A percentile compares a stretch with the other conserved stretches of the same genome.
These are phyloP conservation scores for Lentinula novae-zelandiae DNA, from an alignment of 1,284 basidiomycete species.

Conservation along the genomic window DNA sequence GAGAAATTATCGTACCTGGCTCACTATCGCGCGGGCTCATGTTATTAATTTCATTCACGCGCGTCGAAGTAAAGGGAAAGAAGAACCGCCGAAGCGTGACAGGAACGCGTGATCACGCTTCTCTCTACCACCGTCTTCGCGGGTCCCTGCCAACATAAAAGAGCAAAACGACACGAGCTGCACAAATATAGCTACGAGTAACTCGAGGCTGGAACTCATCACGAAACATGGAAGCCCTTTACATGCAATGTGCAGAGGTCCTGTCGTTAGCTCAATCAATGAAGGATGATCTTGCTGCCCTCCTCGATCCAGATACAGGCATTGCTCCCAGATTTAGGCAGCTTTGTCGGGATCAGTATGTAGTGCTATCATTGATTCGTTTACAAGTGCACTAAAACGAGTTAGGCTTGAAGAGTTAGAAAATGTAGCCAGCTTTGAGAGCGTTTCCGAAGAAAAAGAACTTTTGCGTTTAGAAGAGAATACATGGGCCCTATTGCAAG, in stretches of 20 bases:
- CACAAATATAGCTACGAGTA: neutral
- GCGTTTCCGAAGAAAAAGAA: conserved; percentile 50
- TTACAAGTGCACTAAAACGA: neutral
- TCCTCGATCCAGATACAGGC: conserved; percentile 63
- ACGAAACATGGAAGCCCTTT: conserved; percentile 35
- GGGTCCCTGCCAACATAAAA: neutral
- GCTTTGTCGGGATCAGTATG: conserved; percentile 64
- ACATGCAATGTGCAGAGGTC: conserved; percentile 61
- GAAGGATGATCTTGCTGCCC: conserved; percentile 54
- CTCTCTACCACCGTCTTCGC: neutral
- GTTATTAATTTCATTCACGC: neutral
- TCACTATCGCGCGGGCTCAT: neutral
- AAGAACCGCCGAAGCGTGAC: neutral
- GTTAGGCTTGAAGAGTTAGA: conserved; percentile 51
- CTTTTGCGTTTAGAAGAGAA: conserved; percentile 70
- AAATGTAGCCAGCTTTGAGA: conserved; percentile 32
- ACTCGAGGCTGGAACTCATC: neutral
- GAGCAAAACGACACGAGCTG: neutral
- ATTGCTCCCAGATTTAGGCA: conserved; percentile 66
- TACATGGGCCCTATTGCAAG: conserved; percentile 80
- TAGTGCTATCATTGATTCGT: neutral
- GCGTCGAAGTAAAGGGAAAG: neutral
- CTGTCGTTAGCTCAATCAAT: conserved; percentile 53
- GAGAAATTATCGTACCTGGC: neutral
- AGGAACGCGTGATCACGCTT: neutral